Base-by-base conservation (phyloP, 306 rosid genomes). In the Mimosa pudica region DNA sequence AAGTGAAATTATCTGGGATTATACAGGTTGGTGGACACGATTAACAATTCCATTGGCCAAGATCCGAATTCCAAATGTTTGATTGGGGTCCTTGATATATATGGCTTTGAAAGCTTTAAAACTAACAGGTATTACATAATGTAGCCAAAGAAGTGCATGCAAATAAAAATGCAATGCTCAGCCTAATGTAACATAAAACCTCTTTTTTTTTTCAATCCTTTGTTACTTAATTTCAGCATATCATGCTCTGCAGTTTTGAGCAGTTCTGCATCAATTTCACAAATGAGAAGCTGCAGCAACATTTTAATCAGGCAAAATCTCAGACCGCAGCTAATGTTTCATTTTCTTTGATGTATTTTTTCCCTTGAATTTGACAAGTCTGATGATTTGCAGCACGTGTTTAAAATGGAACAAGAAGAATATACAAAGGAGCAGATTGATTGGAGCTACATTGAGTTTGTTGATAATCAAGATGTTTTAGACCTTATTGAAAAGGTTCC, bases 381-480 rank as follows among this genome's bases (percentile, higher is more conserved):
- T 82, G 82, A 85, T 73, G 73, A 52, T 74, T 78, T 90, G 84
- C 91, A 93, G 98, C 97, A 96, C 71, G 93, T 96, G 62, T 96
- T 96, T 88, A 96, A 96, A 89, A 93, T 88, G 99, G 99, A 96
- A 89, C 99, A 96, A 90, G 98, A 96, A 90, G 98, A 96, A 86
- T 96, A 96, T 83, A 93, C 96, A 2, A 93, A 96, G 87, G 98
- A 96, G 89, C 89, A 91, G 87, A 96, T 96, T 69, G 69, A 96
- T 77, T 96, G 99, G 99, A 96, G 98, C 87, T 96, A 96, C 86
- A 96, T 96, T 82, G 99, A 96, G 84, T 96, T 96, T 88, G 98
- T 93, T 17, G 99, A 96, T 75, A 96, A 96, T 70, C 92, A 96
- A 87, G 99, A 96, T 83, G 99, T 96, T 82, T 84, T 96, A 84